Percentiles rank a stretch among this genome's conserved stretches.
phyloP scores from a whole-genome alignment of 2,329 filamentous ascomycete genomes.

The Aspergillus udagawae region DNA sequence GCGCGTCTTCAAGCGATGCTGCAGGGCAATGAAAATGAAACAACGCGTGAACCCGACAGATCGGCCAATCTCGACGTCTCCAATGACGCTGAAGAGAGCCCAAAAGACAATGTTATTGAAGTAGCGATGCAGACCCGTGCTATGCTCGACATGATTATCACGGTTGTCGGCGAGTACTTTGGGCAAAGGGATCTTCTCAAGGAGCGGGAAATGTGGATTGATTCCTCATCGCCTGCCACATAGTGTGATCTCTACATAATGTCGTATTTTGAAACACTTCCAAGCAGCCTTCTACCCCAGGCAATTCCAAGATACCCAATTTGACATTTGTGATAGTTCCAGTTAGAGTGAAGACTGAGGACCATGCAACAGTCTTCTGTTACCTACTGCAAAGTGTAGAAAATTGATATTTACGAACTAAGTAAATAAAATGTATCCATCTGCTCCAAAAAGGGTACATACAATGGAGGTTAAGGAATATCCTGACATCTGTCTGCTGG shows the following conservation, averaged over 20 bases:
- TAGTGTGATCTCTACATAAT: neutral
- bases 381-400: neutral
- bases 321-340: neutral
- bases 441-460: neutral
- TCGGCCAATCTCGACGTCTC: slow-evolving; percentile 11
- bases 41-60: slow-evolving; percentile 16
- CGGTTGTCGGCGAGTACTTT: slow-evolving; percentile 80
- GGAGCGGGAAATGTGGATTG: slow-evolving; percentile 58
- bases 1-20: slow-evolving; percentile 44
- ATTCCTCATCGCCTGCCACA: neutral
- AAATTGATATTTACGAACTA: neutral
- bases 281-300: neutral
- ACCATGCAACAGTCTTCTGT: neutral
- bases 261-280: neutral
- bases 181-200: slow-evolving; percentile 82
- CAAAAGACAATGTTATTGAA: slow-evolving; percentile 21
- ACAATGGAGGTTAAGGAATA: neutral
- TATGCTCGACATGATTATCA: slow-evolving; percentile 90
- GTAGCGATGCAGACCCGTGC: slow-evolving; percentile 44
- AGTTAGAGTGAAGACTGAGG: neutral
- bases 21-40: slow-evolving; percentile 10
- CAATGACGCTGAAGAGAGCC: slow-evolving; percentile 13
- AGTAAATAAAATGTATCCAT: neutral
- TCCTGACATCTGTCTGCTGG: neutral
- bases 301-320: neutral